Conservation (phyloP, 2,329 filamentous ascomycete genomes). For the Neopestalotiopsis sp. region DNA sequence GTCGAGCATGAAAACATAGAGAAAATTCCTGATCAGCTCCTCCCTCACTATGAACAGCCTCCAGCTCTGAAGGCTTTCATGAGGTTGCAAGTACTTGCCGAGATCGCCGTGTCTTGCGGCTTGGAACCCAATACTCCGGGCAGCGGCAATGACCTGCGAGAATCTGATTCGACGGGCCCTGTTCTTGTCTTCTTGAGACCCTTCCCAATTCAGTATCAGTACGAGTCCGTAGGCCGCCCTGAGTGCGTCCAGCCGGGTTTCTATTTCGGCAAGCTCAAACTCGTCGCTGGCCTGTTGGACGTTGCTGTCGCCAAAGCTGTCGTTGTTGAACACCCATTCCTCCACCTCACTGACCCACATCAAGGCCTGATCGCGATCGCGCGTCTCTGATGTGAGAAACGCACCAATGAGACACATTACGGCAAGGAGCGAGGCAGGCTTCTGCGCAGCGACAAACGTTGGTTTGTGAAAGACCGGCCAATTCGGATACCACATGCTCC, state of each 20-base stretch:
- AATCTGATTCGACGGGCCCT: conserved; percentile 28
- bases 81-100: neutral
- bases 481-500: conserved; percentile 35
- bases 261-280: neutral
- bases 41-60: conserved; percentile 24
- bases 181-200: conserved; percentile 25
- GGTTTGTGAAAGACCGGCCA: conserved; percentile 35
- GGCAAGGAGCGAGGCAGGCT: conserved; percentile 26
- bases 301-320: conserved; percentile 18
- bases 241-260: neutral
- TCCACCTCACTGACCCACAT: conserved; percentile 29
- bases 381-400: conserved; percentile 27
- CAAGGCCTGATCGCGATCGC: conserved; percentile 23
- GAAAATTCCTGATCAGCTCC: conserved; percentile 32
- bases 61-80: neutral
- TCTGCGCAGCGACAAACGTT: conserved; percentile 25
- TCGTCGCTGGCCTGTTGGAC: neutral
- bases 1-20: conserved; percentile 35
- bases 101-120: neutral
- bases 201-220: conserved; percentile 32
- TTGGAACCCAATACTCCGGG: neutral
- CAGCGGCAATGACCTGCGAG: conserved; percentile 29
- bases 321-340: conserved; percentile 28
- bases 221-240: conserved; percentile 32
- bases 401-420: conserved; percentile 35